phyloP scores from a whole-genome alignment of 208 protist species.

The Phytomonas francai region DNA sequence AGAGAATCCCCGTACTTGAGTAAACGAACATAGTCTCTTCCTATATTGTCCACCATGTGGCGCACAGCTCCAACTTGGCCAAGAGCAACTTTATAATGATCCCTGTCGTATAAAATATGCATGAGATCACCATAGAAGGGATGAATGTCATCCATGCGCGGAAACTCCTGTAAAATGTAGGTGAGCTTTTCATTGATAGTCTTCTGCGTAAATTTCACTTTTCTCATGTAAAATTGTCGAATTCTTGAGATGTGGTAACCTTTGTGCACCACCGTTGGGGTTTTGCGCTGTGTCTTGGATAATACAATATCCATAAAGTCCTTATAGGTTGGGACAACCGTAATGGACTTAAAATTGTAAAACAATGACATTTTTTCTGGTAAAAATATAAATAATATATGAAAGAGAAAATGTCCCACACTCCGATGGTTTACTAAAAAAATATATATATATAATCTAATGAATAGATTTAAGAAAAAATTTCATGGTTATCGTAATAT shows the following conservation, averaged over 20 bases:
- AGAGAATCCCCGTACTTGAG: constrained; percentile 99
- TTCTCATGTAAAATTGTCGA: constrained; percentile 99
- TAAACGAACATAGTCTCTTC: constrained; percentile 97
- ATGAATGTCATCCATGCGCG: constrained; percentile 98
- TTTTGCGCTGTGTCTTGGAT: constrained; percentile 99
- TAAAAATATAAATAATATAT: constrained; percentile 12
- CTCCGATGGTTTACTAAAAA: background rate
- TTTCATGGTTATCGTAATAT: background rate
- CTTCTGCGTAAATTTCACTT: constrained; percentile 98
- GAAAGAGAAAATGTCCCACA: background rate
- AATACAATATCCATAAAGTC: constrained; percentile 99
- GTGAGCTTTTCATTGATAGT: constrained; percentile 97
- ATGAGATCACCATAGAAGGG: constrained; percentile 99
- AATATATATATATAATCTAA: background rate
- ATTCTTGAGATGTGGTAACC: constrained; percentile 98
- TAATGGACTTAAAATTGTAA: constrained; percentile 99
- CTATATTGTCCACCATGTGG: constrained; percentile 97
- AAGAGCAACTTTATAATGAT: constrained; percentile 99
- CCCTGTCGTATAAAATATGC: constrained; percentile 99
- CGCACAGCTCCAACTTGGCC: constrained; percentile 97
- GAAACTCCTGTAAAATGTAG: constrained; percentile 95
- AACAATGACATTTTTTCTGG: constrained; percentile 52
- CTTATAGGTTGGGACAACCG: constrained; percentile 95
- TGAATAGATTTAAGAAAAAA: background rate
- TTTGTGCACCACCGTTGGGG: constrained; percentile 99